phyloP scores from a whole-genome alignment of 495 filamentous ascomycete species.

The Polyplosphaeria fusca region DNA sequence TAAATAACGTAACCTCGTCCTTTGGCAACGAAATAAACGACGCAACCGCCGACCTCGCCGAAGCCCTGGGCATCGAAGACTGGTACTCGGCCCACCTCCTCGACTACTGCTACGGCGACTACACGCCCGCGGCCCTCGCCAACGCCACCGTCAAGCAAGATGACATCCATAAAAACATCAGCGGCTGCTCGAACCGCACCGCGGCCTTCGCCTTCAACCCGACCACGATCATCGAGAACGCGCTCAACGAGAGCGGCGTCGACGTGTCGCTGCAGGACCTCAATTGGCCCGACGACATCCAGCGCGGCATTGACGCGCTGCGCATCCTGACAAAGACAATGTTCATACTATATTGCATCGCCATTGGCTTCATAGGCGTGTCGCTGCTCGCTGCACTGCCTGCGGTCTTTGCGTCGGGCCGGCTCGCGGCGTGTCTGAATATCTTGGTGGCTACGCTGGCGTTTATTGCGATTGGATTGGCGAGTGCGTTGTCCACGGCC shows the following conservation, averaged over 20 bases:
- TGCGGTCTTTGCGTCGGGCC: constrained; percentile 43
- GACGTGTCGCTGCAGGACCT: constrained; percentile 56
- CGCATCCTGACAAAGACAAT: constrained; percentile 45
- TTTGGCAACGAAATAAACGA: constrained; percentile 44
- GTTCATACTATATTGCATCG: constrained; percentile 65
- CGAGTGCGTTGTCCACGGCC: constrained; percentile 62
- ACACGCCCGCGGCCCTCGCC: constrained; percentile 47
- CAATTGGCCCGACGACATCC: constrained; percentile 61
- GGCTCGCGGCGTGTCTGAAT: constrained; percentile 44
- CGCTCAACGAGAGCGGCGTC: constrained; percentile 44
- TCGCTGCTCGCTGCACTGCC: constrained; percentile 51
- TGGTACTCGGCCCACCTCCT: constrained; percentile 74
- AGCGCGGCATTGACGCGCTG: constrained; percentile 56
- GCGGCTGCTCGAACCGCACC: constrained; percentile 59
- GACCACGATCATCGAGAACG: constrained; percentile 53
- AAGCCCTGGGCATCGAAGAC: constrained; percentile 57
- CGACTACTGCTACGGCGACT: constrained; percentile 64
- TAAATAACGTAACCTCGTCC: constrained; percentile 38
- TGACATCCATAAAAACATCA: constrained; percentile 51
- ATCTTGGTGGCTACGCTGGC: constrained; percentile 46
- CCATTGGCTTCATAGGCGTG: constrained; percentile 55
- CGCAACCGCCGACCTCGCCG: constrained; percentile 47
- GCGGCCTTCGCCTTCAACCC: constrained; percentile 60
- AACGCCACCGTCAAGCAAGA: constrained; percentile 44
- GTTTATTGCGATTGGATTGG: constrained; percentile 52